Conservation (phyloP, 2,329 filamentous ascomycete genomes). For the Seiridium unicorne region DNA sequence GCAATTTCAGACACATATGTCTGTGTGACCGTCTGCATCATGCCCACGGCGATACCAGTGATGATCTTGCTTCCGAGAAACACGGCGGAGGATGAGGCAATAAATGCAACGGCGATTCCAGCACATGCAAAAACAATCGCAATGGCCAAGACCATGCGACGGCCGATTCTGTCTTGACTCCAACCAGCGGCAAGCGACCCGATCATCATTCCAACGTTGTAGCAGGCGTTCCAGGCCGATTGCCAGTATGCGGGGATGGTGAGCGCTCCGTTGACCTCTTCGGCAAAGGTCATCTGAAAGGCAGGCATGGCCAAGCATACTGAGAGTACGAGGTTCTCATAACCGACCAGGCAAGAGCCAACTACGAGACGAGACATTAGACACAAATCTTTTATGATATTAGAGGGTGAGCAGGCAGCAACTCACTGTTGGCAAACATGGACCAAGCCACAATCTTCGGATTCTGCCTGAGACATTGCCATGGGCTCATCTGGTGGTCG, state of each 20-base stretch:
- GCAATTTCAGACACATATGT: slow-evolving; percentile 16
- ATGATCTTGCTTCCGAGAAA: slow-evolving; percentile 21
- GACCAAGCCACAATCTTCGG: slow-evolving; percentile 7
- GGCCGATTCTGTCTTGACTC: slow-evolving; percentile 17
- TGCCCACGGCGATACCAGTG: slow-evolving; percentile 16
- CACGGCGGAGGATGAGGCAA: slow-evolving; percentile 10
- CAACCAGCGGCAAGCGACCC: slow-evolving; percentile 16
- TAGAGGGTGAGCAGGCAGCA: not conserved
- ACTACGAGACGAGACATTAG: not conserved
- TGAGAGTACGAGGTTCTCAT: slow-evolving; percentile 7
- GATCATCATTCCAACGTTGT: slow-evolving; percentile 17
- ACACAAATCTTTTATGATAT: not conserved
- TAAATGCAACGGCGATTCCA: slow-evolving; percentile 16
- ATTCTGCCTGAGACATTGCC: slow-evolving; percentile 5
- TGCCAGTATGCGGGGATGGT: slow-evolving; percentile 22
- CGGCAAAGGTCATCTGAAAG: slow-evolving; percentile 9
- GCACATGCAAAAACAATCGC: slow-evolving; percentile 9
- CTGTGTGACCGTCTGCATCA: slow-evolving; percentile 15
- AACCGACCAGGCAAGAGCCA: slow-evolving; percentile 7
- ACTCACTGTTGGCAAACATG: slow-evolving; percentile 6
- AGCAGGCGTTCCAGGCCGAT: slow-evolving; percentile 19
- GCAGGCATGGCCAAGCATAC: slow-evolving; percentile 8
- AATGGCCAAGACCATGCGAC: slow-evolving; percentile 13
- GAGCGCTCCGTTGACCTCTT: slow-evolving; percentile 3
- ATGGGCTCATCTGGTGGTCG: slow-evolving; percentile 2